These are phyloP conservation scores for Somion occarium DNA, from an alignment of 1,284 basidiomycete species.

Conservation along the genomic window DNA sequence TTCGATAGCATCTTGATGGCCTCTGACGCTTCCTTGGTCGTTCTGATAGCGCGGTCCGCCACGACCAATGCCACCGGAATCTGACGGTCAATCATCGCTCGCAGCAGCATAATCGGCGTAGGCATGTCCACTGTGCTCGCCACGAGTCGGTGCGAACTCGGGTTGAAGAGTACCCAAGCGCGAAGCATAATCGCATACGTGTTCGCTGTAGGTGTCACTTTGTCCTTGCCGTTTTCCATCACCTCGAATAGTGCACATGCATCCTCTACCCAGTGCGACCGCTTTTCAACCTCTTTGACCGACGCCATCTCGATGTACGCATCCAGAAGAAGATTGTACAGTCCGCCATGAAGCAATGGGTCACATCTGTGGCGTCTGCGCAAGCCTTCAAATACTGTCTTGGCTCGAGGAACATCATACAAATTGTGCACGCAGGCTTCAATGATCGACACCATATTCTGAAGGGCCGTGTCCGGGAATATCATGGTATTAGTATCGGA, in stretches of 20 bases:
- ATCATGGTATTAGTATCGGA: background rate
- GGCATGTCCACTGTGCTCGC: constrained; percentile 19
- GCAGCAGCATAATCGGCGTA: constrained; percentile 39
- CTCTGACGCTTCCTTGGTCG: constrained; percentile 49
- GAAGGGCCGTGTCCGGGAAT: constrained; percentile 59
- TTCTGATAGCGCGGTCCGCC: constrained; percentile 49
- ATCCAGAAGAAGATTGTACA: constrained; percentile 55
- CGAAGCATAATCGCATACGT: constrained; percentile 69
- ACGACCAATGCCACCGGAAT: constrained; percentile 52
- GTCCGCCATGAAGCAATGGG: constrained; percentile 32
- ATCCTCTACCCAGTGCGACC: constrained; percentile 51
- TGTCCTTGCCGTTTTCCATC: constrained; percentile 49
- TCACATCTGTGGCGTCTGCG: constrained; percentile 32
- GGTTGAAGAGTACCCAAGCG: constrained; percentile 43
- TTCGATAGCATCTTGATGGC: constrained; percentile 53
- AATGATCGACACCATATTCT: constrained; percentile 71
- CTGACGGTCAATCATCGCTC: constrained; percentile 41
- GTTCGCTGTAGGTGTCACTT: constrained; percentile 44
- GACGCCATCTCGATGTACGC: constrained; percentile 60
- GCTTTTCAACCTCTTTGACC: constrained; percentile 36
- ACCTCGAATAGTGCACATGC: constrained; percentile 52
- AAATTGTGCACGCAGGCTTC: constrained; percentile 73
- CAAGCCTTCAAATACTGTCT: constrained; percentile 59
- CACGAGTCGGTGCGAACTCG: constrained; percentile 26
- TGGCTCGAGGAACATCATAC: constrained; percentile 69